Base-by-base conservation (phyloP, 2,329 filamentous ascomycete genomes). In the Trichophyton simii region DNA sequence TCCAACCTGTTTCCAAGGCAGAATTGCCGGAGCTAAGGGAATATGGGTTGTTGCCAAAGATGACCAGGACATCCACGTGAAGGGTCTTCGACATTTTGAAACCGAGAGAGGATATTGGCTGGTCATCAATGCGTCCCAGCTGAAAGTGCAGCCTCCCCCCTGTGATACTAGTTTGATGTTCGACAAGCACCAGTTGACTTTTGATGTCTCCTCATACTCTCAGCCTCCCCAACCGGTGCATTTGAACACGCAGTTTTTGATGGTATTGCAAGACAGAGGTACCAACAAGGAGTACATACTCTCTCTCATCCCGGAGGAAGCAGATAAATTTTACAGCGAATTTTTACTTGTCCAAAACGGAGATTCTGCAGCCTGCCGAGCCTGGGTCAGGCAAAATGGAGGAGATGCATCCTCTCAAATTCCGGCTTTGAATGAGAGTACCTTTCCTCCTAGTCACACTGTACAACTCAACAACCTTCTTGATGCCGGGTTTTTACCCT, bases 11-110 rank as follows among this genome's bases (percentile, higher is more conserved):
- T 80, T 83, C 28, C 83, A 86, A 70, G 82, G 74, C 7, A 75
- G 83, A 3, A 82, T 85, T 61, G 78, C 76, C 18, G 82, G 83
- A 1, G 80, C 81, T 0, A 86, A 86, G 69, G 83, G 83, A 1
- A 66, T 86, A 3, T 85, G 83, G 83, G 80, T 82, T 69, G 73
- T 83, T 1, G 80, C 80, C 60, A 71, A 70, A 3, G 68, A 73
- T 65, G 71, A 62, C 66, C 28, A 38, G 9, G 9, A 7, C 11
- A 9, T 7, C 3, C 52, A n/a, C 2, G 52, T 34, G n/a, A 18
- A 69, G 41, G 64, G 42, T 20, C 28, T 46, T 31, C 50, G 6
- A 18, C 11, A 31, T 13, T 59, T 25, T 59, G 31, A 9, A 54
- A 11, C 66, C 65, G 1, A 68, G 76, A 67, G 72, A 22, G 69